Evolutionary conservation across 2,329 filamentous ascomycete species (phyloP).

Genomic region (Venturia oleaginea): DNA sequence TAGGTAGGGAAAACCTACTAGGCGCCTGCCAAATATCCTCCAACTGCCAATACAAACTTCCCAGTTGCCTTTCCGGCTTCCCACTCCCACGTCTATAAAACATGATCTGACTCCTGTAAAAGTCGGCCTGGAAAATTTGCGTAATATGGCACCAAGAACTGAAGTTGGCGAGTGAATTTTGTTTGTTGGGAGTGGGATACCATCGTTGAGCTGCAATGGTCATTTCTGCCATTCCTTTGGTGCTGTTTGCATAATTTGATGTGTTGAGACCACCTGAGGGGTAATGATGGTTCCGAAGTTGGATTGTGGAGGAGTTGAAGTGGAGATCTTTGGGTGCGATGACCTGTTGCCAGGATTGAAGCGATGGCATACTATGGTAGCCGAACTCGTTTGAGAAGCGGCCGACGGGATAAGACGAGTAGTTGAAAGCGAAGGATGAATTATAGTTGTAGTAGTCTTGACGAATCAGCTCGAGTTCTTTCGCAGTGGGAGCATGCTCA

Average conservation of each 20-base stretch:
- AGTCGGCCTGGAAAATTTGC: slow-evolving; percentile 56
- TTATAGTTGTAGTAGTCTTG: slow-evolving; percentile 51
- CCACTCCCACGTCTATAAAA: slow-evolving; percentile 54
- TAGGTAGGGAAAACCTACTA: slow-evolving; percentile 19
- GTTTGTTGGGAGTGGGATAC: slow-evolving; percentile 48
- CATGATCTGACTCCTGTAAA: slow-evolving; percentile 51
- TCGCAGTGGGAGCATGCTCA: slow-evolving; percentile 16
- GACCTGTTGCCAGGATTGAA: slow-evolving; percentile 49
- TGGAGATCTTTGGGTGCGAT: slow-evolving; percentile 41
- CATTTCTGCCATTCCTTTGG: slow-evolving; percentile 47
- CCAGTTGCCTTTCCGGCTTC: slow-evolving; percentile 48
- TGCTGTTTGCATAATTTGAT: slow-evolving; percentile 35
- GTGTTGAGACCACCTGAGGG: slow-evolving; percentile 39
- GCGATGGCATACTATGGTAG: slow-evolving; percentile 52
- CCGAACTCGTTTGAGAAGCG: slow-evolving; percentile 57
- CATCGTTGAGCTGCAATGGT: slow-evolving; percentile 46
- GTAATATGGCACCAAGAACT: slow-evolving; percentile 53
- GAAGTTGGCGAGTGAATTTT: slow-evolving; percentile 48
- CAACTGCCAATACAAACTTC: slow-evolving; percentile 55
- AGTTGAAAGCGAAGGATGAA: slow-evolving; percentile 43
- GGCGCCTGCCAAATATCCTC: slow-evolving; percentile 58
- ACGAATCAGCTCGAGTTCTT: background rate
- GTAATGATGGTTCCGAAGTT: slow-evolving; percentile 52
- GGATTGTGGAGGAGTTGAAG: slow-evolving; percentile 49
- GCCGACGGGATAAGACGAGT: slow-evolving; percentile 46